These are phyloP conservation scores for Pterulicium gracile DNA, from an alignment of 1,284 basidiomycete genomes.

Conservation along the genomic window DNA sequence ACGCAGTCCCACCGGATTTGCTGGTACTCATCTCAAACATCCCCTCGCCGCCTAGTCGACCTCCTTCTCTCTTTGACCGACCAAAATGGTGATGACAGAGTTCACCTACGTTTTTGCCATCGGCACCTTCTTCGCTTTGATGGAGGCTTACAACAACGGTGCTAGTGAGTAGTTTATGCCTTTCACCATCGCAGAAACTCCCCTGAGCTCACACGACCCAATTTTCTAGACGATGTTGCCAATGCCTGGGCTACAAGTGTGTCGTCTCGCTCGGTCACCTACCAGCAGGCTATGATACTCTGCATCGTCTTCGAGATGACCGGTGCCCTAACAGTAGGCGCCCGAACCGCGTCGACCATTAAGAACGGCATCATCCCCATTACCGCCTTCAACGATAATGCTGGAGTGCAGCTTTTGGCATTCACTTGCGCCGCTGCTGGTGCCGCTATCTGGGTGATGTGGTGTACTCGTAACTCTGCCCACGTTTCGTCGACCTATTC, in stretches of 20 bases:
- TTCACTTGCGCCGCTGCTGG: constrained; percentile 16
- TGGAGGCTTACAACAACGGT: constrained; percentile 21
- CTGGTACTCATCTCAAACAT: no score
- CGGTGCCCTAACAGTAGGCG: constrained; percentile 19
- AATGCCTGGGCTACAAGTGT: constrained; percentile 17
- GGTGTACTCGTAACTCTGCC: constrained; percentile 17
- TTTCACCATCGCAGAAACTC: constrained; percentile 6
- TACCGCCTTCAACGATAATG: constrained; percentile 15
- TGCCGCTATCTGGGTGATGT: constrained; percentile 18
- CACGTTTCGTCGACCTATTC: constrained; percentile 21
- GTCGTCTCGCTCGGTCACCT: constrained; percentile 17
- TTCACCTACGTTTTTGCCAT: constrained; percentile 22
- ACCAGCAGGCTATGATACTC: constrained; percentile 17
- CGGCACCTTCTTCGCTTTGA: constrained; percentile 17
- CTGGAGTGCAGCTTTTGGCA: constrained; percentile 20
- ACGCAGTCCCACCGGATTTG: no score
- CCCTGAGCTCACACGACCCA: no score
- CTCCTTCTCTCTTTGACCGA: background rate
- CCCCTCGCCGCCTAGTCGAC: no score
- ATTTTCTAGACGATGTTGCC: background rate
- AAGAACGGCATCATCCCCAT: constrained; percentile 19
- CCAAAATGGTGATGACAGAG: constrained; percentile 15
- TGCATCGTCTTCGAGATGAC: constrained; percentile 19
- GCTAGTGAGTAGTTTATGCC: constrained; percentile 22
- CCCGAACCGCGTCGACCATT: constrained; percentile 19